Evolutionary conservation across 2,329 filamentous ascomycete genomes (phyloP), one percentile per base, ranked within the genome.

Genomic region (Xylaria sp.): DNA sequence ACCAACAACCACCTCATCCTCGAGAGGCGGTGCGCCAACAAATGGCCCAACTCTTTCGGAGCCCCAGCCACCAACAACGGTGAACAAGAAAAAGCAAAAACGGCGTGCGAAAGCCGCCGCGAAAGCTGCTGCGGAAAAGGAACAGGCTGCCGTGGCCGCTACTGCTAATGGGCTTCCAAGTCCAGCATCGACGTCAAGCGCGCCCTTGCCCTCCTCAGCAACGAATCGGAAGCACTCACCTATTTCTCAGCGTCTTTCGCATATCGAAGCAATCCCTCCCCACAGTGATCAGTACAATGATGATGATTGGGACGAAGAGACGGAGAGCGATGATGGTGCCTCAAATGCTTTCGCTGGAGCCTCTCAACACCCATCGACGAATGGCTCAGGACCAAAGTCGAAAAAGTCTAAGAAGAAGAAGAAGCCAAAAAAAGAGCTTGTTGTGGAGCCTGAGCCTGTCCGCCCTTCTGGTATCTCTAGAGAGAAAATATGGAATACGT

Each of bases 401-500:
- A 86, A 85, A 71, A 90, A 90, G 79, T 81, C 83, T 21, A 89
- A 86, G 72, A 91, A 90, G 75, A 91, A 90, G 78, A 91, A 90
- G 80, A 89, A 88, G 77, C 15, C 65, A 2, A 85, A 84, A 75
- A 77, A 76, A 63, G 72, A 72, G 38, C 64, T 64, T 6, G 51
- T 57, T 52, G 57, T 64, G 25, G 67, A 70, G 38, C 67, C 69
- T 28, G 67, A 67, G 47, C 65, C 69, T 49, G 61, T 59, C 37
- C 71, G 67, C 46, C 70, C 70, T 8, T 73, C 80, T 8, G 80
- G 81, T 45, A 82, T 89, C 69, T 86, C 87, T 54, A 89, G 89
- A 73, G 92, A 95, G 74, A 94, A 92, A 77, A 97, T 99, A 78
- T 99, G 95, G 95, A 97, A 97, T 74, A 97, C 93, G 2, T 95